Evolutionary conservation across 1,284 basidiomycete species (phyloP), one percentile per base, ranked within the genome.

Genomic region (Moniliophthora roreri): DNA sequence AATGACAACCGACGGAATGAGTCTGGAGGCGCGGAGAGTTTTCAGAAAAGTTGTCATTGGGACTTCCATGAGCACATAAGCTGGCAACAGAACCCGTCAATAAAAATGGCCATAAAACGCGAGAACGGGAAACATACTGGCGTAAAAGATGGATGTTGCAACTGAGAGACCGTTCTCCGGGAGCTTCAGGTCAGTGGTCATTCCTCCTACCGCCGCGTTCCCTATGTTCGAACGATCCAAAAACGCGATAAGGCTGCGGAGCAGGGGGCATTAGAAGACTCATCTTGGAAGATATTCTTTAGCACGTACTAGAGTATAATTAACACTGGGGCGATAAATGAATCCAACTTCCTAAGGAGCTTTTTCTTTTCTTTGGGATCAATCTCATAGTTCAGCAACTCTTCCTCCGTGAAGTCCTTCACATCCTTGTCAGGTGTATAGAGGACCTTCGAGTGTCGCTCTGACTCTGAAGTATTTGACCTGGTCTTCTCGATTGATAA

Each of bases 181-280:
- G 16, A 46, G 24, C 4, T 46, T 46, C 24, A 46, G n/a, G 28
- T 23, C 44, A 11, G 44, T 46, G 26, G 44, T 46, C 44, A 46
- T 46, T 4, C 44, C 44, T 32, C 44, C 44, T 7, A 46, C 44
- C 24, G 44, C 44, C 16, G 44, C 44, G 28, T 46, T 46, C 16
- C 44, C 44, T 6, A 46, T 46, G 24, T 46, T 46, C 3, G 44
- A 46, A n/a, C 44, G 44, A 46, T 46, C 44, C 24, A 46, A 46
- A 15, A 46, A 46, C 24, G 44, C 44, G 26, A 46, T 46, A 16
- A 46, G 44, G 44, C 44, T 46, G n/a, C 11, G 16, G n/a, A 15
- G 4, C n/a, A 26, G 26, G n/a, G 21, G 15, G 24, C 13, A 46
- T n/a, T n/a, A 4, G n/a, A 10, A n/a, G 8, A 32, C 8, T 13